Base-by-base conservation (phyloP, 306 rosid species). In the apple (Malus domestica) region DNA sequence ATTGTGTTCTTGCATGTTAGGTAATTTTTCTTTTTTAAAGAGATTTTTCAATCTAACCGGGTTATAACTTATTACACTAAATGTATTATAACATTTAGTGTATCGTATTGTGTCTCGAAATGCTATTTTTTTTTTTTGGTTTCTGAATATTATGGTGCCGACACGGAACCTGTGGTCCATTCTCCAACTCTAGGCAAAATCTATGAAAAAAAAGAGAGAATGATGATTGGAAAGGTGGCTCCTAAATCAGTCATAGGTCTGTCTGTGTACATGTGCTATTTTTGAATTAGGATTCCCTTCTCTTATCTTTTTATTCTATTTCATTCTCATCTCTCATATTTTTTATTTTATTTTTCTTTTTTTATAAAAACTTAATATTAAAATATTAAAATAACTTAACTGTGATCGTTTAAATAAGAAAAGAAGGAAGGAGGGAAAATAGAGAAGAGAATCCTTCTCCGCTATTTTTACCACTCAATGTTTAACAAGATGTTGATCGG, bases 1-100 rank as follows among this genome's bases (percentile, higher is more conserved):
- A 35, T 35, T 0, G 2, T 7, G 0, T 35, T 0, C 1, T 0
- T 7, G 9, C 9, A 35, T 6, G 9, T 9, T 35, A 7, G 2
- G 7, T 0, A 35, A 35, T 0, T 35, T 35, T 35, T 35, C 2
- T 35, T 7, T 35, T 7, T 1, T 35, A 6, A 35, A 35, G 0
- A 1, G 9, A 35, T 35, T 35, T 35, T 35, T 35, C 2, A 35
- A 7, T 35, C 0, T 35, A 7, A 6, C 9, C 0, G 10, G 8
- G 0, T 7, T 35, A 35, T 35, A 35, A 7, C 40, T 7, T 2
- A 1, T 35, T 7, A 35, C 9, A 35, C 1, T 1, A 1, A 6
- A 7, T 35, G 10, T 35, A 7, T 35, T 6, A 35, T 35, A 6
- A 35, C 0, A 35, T 1, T 35, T 35, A 35, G 4, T 35, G 40